A percentile compares a stretch with the other conserved stretches of the same genome.
Conservation (phyloP, 257 asterid genomes). For the Nicotiana obtusifolia region DNA sequence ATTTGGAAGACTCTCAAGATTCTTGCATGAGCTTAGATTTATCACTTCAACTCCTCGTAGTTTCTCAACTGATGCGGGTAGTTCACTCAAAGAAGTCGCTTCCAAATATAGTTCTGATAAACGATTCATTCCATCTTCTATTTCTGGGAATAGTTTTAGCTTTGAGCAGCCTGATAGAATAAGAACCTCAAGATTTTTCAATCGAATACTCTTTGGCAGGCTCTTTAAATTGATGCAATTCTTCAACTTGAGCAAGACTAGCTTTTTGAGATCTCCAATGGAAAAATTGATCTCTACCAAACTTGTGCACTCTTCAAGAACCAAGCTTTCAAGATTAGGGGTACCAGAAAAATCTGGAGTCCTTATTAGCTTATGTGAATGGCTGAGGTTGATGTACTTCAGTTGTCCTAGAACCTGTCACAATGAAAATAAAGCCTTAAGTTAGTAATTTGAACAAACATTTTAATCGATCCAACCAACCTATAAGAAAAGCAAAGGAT, state of each 20-base stretch:
- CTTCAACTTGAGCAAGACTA: not conserved
- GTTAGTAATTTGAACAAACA: not conserved
- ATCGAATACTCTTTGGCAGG: conserved; percentile 3
- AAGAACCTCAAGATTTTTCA: not conserved
- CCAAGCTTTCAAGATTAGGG: conserved; percentile 14
- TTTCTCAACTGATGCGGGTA: not conserved
- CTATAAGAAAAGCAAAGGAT: not conserved
- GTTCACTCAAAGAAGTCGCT: not conserved
- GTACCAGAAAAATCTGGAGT: conserved; percentile 16
- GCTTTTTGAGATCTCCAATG: conserved; percentile 4
- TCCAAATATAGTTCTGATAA: not conserved
- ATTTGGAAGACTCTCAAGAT: not conserved
- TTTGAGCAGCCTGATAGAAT: conserved; percentile 15
- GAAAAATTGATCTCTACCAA: conserved; percentile 7
- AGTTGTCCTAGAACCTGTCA: not conserved
- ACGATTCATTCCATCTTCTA: not conserved
- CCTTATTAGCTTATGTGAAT: conserved; percentile 9
- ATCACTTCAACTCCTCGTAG: not conserved
- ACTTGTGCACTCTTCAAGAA: conserved; percentile 11
- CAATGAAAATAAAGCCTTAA: no score
- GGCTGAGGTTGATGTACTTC: conserved; percentile 20
- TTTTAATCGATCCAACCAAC: not conserved
- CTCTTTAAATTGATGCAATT: conserved; percentile 8
- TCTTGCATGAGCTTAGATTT: not conserved
- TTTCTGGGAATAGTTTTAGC: conserved; percentile 5